These are phyloP conservation scores for Myrmaecium sp. DNA, from an alignment of 2,329 filamentous ascomycete species.

Conservation along the genomic window DNA sequence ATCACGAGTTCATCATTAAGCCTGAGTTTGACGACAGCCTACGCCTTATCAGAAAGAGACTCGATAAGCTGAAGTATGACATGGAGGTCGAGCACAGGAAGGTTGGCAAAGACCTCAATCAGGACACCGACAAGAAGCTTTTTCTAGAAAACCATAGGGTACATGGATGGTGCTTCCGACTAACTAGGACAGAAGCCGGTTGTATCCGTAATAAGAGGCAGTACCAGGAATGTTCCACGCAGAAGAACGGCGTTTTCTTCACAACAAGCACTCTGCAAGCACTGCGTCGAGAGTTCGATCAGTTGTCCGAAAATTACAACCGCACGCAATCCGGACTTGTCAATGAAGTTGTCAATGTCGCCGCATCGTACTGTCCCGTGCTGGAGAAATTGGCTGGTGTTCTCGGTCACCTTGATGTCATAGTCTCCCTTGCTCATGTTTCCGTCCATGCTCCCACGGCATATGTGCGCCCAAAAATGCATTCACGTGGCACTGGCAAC, in stretches of 20 bases:
- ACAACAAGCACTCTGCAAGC: slow-evolving; percentile 69
- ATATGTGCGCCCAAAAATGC: slow-evolving; percentile 82
- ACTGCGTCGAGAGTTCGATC: slow-evolving; percentile 79
- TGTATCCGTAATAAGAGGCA: slow-evolving; percentile 82
- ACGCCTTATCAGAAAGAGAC: slow-evolving; percentile 73
- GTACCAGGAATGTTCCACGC: slow-evolving; percentile 91
- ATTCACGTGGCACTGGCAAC: slow-evolving; percentile 70
- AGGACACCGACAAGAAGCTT: slow-evolving; percentile 95
- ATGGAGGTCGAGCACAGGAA: slow-evolving; percentile 70
- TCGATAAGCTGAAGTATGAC: slow-evolving; percentile 66
- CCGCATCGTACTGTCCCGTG: slow-evolving; percentile 85
- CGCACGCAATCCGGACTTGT: slow-evolving; percentile 84
- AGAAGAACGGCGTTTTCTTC: slow-evolving; percentile 98
- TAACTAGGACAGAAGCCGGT: slow-evolving; percentile 78
- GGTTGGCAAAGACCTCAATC: slow-evolving; percentile 64
- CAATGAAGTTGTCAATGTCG: slow-evolving; percentile 80
- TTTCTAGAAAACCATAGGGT: slow-evolving; percentile 94
- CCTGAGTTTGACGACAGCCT: slow-evolving; percentile 89
- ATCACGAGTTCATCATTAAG: slow-evolving; percentile 98
- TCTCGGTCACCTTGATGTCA: slow-evolving; percentile 85
- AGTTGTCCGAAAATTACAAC: slow-evolving; percentile 87
- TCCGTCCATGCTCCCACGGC: slow-evolving; percentile 83
- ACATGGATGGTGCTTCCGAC: slow-evolving; percentile 89
- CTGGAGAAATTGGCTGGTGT: slow-evolving; percentile 77
- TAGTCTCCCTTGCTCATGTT: slow-evolving; percentile 83